Percentiles rank a stretch among this genome's conserved stretches.
Evolutionary conservation across 78 protist species (phyloP).

Genomic region (Isochrysis galbana): DNA sequence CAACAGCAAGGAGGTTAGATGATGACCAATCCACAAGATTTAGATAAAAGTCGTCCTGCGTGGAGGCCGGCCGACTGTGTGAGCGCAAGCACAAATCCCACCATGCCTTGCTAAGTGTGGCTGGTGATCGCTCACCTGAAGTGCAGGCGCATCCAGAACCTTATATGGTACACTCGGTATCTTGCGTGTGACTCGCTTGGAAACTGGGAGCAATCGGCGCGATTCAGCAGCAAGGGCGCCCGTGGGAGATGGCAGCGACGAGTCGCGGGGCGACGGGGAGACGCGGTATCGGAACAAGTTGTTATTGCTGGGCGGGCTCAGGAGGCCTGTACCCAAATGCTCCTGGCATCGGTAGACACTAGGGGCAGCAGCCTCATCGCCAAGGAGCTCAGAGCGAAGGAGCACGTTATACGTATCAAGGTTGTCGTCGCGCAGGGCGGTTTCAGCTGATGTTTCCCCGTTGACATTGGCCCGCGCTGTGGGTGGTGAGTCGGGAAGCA

Average conservation of each 20-base stretch:
- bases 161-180: background rate
- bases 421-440: background rate
- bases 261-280: background rate
- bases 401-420: background rate
- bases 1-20: slow-evolving; percentile 63
- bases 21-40: slow-evolving; percentile 57
- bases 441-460: background rate
- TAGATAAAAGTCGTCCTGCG: slow-evolving; percentile 53
- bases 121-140: no score
- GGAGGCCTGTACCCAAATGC: background rate
- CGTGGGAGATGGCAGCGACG: background rate
- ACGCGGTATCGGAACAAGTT: background rate
- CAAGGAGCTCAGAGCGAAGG: background rate
- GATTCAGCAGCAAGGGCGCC: background rate
- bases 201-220: background rate
- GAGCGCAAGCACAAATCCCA: no score
- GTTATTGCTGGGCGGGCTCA: background rate
- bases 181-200: background rate
- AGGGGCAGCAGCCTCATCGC: no score
- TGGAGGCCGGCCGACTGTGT: no score
- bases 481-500: background rate
- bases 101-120: no score
- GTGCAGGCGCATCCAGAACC: background rate
- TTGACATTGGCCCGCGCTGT: background rate
- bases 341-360: background rate